These are phyloP conservation scores for Hippophae gyantsensis DNA, from an alignment of 306 rosid species.

Conservation along the genomic window DNA sequence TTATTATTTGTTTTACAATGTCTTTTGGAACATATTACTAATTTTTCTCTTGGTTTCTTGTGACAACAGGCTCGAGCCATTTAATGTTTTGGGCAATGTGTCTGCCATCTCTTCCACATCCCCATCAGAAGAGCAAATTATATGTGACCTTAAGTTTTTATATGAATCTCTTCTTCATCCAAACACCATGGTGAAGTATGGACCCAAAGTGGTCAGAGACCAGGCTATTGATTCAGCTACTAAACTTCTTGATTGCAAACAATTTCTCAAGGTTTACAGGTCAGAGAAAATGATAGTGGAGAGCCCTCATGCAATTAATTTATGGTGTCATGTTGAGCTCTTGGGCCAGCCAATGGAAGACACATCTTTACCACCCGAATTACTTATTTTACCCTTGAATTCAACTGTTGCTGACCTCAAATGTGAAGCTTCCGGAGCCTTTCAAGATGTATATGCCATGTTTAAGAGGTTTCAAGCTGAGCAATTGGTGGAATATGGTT, in stretches of 20 bases:
- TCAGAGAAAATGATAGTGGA: conserved; percentile 11
- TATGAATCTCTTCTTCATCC: conserved; percentile 48
- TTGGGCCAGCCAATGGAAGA: conserved; percentile 44
- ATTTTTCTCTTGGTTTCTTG: neutral
- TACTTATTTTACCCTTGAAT: conserved; percentile 42
- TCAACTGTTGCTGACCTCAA: conserved; percentile 50
- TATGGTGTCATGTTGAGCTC: conserved; percentile 62
- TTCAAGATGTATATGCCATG: conserved; percentile 68
- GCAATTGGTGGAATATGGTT: conserved; percentile 37
- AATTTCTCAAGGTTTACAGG: conserved; percentile 55
- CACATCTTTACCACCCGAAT: conserved; percentile 46
- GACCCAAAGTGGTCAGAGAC: conserved; percentile 26
- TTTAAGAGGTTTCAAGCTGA: conserved; percentile 50
- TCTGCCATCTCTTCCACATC: conserved; percentile 12
- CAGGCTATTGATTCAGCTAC: conserved; percentile 42
- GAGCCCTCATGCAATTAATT: conserved; percentile 18
- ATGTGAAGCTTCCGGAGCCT: conserved; percentile 32
- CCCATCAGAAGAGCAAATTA: conserved; percentile 41
- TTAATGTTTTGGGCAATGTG: conserved; percentile 11
- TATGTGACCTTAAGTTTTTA: conserved; percentile 35
- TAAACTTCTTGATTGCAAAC: conserved; percentile 68
- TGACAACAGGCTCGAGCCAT: conserved; percentile 37
- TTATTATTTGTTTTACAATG: neutral
- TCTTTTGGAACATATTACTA: neutral
- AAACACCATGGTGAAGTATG: conserved; percentile 32